A percentile compares a stretch with the other conserved stretches of the same genome.
These are phyloP conservation scores for Saccharomycopsis babjevae DNA, from an alignment of 805 yeast species.

Conservation along the genomic window DNA sequence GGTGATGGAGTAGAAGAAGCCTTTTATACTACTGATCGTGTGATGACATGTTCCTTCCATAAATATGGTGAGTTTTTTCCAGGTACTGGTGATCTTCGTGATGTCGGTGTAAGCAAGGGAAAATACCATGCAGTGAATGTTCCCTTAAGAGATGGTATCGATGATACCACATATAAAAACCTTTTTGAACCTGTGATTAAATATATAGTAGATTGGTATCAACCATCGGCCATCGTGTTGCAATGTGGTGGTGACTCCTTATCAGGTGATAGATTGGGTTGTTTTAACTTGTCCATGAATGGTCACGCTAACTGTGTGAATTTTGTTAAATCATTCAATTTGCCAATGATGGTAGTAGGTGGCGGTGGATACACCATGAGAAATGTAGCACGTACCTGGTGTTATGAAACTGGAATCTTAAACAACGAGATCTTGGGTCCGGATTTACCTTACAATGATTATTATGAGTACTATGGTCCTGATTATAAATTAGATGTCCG, in stretches of 20 bases:
- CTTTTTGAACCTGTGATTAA: slow-evolving; percentile 83
- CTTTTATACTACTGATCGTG: slow-evolving; percentile 82
- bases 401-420: slow-evolving; percentile 82
- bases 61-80: slow-evolving; percentile 86
- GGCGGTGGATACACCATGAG: slow-evolving; percentile 99
- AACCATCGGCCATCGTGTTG: slow-evolving; percentile 91
- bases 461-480: slow-evolving; percentile 95
- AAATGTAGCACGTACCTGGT: slow-evolving; percentile 93
- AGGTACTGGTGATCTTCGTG: slow-evolving; percentile 82
- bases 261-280: slow-evolving; percentile 91
- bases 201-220: slow-evolving; percentile 72
- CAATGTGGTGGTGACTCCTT: slow-evolving; percentile 98
- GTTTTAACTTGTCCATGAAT: slow-evolving; percentile 84
- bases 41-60: slow-evolving; percentile 84
- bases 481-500: slow-evolving; percentile 91
- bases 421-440: slow-evolving; percentile 68
- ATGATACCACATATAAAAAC: slow-evolving; percentile 68
- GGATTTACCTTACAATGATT: slow-evolving; percentile 88
- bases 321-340: slow-evolving; percentile 72
- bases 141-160: slow-evolving; percentile 87
- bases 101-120: slow-evolving; percentile 77
- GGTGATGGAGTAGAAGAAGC: slow-evolving; percentile 97
- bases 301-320: slow-evolving; percentile 97
- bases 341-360: slow-evolving; percentile 89
- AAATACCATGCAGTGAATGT: slow-evolving; percentile 78